phyloP scores from a whole-genome alignment of 805 yeast species.

The Nakazawaea molendinolei region DNA sequence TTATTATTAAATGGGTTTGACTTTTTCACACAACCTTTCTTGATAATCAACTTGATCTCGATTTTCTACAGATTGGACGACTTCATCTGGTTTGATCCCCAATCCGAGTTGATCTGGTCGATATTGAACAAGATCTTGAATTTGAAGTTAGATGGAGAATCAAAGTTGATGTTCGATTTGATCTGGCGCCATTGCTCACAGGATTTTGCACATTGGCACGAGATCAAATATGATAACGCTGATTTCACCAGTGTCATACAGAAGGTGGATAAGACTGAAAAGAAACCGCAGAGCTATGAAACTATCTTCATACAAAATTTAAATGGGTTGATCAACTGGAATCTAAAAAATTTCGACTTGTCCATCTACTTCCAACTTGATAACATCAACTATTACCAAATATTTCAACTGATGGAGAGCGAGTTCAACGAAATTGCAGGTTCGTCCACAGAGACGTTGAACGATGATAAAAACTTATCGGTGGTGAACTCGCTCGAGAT shows the following conservation, averaged over 20 bases:
- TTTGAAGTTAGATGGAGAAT: slow-evolving; percentile 7
- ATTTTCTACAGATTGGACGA: slow-evolving; percentile 25
- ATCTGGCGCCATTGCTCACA: slow-evolving; percentile 5
- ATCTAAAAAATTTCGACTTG: background rate
- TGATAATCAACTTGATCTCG: slow-evolving; percentile 51
- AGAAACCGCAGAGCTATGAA: background rate
- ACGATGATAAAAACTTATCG: slow-evolving; percentile 1
- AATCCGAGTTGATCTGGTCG: slow-evolving; percentile 3
- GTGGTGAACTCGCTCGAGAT: slow-evolving; percentile 7
- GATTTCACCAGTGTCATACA: slow-evolving; percentile 1
- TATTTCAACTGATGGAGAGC: background rate
- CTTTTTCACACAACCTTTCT: slow-evolving; percentile 75
- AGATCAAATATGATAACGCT: background rate
- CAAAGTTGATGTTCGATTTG: slow-evolving; percentile 10
- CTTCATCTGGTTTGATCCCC: slow-evolving; percentile 4
- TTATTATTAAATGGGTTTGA: slow-evolving; percentile 74
- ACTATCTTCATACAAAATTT: background rate
- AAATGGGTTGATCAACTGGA: slow-evolving; percentile 5
- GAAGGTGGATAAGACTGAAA: background rate
- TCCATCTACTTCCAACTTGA: background rate
- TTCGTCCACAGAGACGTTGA: background rate
- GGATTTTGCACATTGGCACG: slow-evolving; percentile 6
- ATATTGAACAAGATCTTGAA: slow-evolving; percentile 5
- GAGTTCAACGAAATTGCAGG: background rate
- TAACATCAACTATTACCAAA: background rate